phyloP scores from a whole-genome alignment of 176 grass and related monocot species.

The Rhynchospora breviuscula region DNA sequence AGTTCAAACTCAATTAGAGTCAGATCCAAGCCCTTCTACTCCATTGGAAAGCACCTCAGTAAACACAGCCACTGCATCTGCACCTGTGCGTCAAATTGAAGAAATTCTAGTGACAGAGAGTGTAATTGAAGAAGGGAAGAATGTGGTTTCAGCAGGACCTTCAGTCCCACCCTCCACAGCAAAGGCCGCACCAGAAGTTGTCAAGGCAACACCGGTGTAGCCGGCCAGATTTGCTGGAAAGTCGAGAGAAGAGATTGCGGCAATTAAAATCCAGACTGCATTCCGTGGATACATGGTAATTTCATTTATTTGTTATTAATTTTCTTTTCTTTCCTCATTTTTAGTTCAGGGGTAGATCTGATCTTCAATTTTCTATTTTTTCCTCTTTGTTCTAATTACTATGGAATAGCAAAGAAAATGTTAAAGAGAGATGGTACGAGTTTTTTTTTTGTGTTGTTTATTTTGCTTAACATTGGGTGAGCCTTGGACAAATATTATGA shows the following conservation, averaged over 20 bases:
- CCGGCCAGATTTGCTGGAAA: constrained; percentile 32
- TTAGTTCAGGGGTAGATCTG: not conserved
- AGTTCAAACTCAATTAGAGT: constrained; percentile 23
- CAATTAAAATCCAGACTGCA: constrained; percentile 92
- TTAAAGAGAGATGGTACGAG: not conserved
- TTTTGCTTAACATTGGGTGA: not conserved
- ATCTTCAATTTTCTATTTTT: not conserved
- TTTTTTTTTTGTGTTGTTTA: not conserved
- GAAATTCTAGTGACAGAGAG: constrained; percentile 53
- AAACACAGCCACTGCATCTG: constrained; percentile 30
- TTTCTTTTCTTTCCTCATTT: not conserved
- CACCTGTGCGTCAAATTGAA: constrained; percentile 36
- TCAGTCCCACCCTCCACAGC: constrained; percentile 21
- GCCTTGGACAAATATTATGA: not conserved
- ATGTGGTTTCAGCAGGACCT: constrained; percentile 28
- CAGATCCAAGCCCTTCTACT: constrained; percentile 60
- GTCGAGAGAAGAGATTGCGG: constrained; percentile 68
- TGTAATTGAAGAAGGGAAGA: constrained; percentile 60
- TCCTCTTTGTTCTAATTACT: not conserved
- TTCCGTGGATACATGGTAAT: constrained; percentile 96
- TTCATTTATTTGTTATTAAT: constrained; percentile 9
- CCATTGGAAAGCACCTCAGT: constrained; percentile 48
- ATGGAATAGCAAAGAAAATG: not conserved
- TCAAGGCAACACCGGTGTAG: not conserved
- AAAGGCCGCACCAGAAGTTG: constrained; percentile 11